These are phyloP conservation scores for Zygotorulaspora sp. DNA, from an alignment of 805 yeast genomes.

Conservation along the genomic window DNA sequence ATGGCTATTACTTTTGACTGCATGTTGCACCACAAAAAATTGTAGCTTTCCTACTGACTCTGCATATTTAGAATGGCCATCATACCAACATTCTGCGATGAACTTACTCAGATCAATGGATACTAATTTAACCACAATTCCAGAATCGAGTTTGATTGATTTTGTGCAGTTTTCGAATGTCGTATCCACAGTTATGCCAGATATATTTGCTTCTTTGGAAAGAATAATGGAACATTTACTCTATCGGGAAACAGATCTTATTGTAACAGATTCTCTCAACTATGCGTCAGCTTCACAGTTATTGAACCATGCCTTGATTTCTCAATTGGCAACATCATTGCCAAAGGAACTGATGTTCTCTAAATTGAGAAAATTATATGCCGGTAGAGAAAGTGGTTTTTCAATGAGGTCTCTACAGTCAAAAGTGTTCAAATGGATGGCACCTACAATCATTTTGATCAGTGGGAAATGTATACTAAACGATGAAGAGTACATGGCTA, in stretches of 20 bases:
- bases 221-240: conserved; percentile 42
- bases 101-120: conserved; percentile 49
- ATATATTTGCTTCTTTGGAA: conserved; percentile 43
- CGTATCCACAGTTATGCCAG: conserved; percentile 38
- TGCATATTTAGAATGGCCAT: conserved; percentile 37
- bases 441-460: conserved; percentile 70
- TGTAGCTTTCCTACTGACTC: conserved; percentile 22
- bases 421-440: conserved; percentile 83
- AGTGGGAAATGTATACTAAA: conserved; percentile 52
- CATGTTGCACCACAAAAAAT: conserved; percentile 38
- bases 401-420: conserved; percentile 84
- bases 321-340: conserved; percentile 42
- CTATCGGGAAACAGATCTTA: conserved; percentile 30
- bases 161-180: conserved; percentile 35
- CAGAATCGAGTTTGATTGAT: conserved; percentile 20
- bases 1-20: conserved; percentile 44
- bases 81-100: conserved; percentile 43
- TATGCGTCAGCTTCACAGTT: conserved; percentile 15
- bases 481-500: conserved; percentile 26
- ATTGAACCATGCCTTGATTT: conserved; percentile 34
- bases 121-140: conserved; percentile 30
- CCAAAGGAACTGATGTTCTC: conserved; percentile 41
- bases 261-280: conserved; percentile 7
- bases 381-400: conserved; percentile 70
- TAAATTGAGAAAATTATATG: conserved; percentile 56